A percentile compares a stretch with the other conserved stretches of the same genome.
Evolutionary conservation across 345 rosid species (phyloP).

Genomic region (Eucalyptus globulus): DNA sequence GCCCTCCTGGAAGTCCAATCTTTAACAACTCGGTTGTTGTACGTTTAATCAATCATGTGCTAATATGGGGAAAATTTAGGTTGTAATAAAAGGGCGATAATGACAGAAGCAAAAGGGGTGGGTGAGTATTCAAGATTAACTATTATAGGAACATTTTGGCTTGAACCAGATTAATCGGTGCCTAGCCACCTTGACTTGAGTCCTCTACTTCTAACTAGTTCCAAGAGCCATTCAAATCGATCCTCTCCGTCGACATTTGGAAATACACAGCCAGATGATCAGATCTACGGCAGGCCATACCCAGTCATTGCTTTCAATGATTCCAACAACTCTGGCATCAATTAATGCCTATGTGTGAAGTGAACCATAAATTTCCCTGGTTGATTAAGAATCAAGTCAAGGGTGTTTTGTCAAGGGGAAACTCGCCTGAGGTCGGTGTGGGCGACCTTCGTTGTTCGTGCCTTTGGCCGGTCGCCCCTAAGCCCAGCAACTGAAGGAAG

Average conservation of each 20-base stretch:
- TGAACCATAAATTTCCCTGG: not conserved
- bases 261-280: no score
- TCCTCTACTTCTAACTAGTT: not conserved
- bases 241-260: no score
- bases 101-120: not conserved
- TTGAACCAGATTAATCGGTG: not conserved
- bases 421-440: not conserved
- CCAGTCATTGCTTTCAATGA: no score
- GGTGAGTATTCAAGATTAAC: not conserved
- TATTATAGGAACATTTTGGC: not conserved
- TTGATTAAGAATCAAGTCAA: not conserved
- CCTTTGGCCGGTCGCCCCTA: not conserved
- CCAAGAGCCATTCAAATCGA: not conserved
- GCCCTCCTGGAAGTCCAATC: not conserved
- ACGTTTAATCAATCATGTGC: not conserved
- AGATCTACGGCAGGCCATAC: no score
- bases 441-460: not conserved
- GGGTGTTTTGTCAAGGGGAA: not conserved
- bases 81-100: not conserved
- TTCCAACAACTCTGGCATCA: not conserved
- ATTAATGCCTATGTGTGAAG: not conserved
- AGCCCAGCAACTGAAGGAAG: accelerated
- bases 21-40: not conserved
- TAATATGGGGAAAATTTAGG: not conserved
- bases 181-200: not conserved